Percentiles rank a stretch among this genome's conserved stretches.
Conservation (phyloP, 257 asterid species). For the Verbena officinalis region DNA sequence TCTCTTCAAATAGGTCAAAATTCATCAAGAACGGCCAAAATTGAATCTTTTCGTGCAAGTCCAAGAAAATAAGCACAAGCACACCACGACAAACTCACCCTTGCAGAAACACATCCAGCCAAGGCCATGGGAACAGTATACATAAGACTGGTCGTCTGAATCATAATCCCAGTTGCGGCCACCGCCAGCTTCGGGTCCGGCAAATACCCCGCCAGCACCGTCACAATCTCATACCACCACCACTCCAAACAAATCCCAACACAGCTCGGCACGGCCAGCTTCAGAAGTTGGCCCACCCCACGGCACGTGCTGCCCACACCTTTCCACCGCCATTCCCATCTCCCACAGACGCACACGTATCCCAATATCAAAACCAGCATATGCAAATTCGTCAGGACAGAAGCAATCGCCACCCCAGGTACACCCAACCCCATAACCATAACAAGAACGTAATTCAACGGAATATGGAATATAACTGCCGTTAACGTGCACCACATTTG, state of each 20-base stretch:
- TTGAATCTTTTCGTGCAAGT: too few relatives aligned
- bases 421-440: slow-evolving; percentile 65
- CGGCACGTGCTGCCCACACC: slow-evolving; percentile 41
- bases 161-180: slow-evolving; percentile 87
- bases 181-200: slow-evolving; percentile 82
- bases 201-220: slow-evolving; percentile 85
- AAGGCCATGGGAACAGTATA: slow-evolving; percentile 92
- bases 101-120: slow-evolving; percentile 83
- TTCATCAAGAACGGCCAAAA: too few relatives aligned
- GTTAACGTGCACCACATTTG: slow-evolving; percentile 86
- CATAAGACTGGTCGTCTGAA: slow-evolving; percentile 93
- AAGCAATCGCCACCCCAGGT: slow-evolving; percentile 84
- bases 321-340: slow-evolving; percentile 81
- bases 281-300: slow-evolving; percentile 56
- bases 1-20: neutral
- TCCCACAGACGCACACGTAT: slow-evolving; percentile 63
- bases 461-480: slow-evolving; percentile 78
- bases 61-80: too few relatives aligned
- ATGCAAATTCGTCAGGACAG: slow-evolving; percentile 78
- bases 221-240: slow-evolving; percentile 99
- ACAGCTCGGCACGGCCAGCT: slow-evolving; percentile 82
- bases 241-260: slow-evolving; percentile 89
- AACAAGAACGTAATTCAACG: slow-evolving; percentile 64
- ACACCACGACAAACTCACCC: too few relatives aligned
- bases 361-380: slow-evolving; percentile 81